A percentile compares a stretch with the other conserved stretches of the same genome.
These are phyloP conservation scores for Populus alba DNA, from an alignment of 345 rosid genomes.

Conservation along the genomic window DNA sequence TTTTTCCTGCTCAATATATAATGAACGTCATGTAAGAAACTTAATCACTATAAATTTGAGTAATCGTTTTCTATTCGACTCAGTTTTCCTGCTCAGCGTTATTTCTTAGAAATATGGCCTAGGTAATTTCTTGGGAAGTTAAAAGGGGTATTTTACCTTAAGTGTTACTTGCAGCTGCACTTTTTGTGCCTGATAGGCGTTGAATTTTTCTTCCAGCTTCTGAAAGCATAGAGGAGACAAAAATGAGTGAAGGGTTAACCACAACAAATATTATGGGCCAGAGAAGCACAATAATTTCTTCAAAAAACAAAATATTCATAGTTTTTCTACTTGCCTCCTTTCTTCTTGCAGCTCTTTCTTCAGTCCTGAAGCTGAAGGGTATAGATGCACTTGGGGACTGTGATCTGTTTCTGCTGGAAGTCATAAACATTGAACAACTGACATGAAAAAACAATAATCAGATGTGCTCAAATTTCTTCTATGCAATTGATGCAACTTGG, in stretches of 20 bases:
- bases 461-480: not conserved
- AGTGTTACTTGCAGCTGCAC: slow-evolving; percentile 47
- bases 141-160: slow-evolving; percentile 28
- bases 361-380: slow-evolving; percentile 68
- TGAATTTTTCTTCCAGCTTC: slow-evolving; percentile 85
- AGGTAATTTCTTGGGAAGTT: too few species aligned
- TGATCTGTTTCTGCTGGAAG: slow-evolving; percentile 55
- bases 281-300: too few species aligned
- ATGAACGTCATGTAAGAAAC: not conserved
- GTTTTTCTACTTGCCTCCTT: slow-evolving; percentile 52
- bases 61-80: too few species aligned
- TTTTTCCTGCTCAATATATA: slow-evolving; percentile 46
- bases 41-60: not conserved
- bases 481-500: too few species aligned
- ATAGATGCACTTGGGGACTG: slow-evolving; percentile 58
- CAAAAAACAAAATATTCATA: not conserved
- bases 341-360: slow-evolving; percentile 81
- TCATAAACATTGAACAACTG: slow-evolving; percentile 58
- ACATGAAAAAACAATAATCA: slow-evolving; percentile 22
- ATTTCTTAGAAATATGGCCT: too few species aligned
- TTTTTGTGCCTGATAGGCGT: slow-evolving; percentile 45
- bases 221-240: slow-evolving; percentile 16
- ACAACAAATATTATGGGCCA: too few species aligned
- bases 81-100: not conserved
- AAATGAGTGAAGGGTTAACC: too few species aligned